These are phyloP conservation scores for Lepidium aucheri DNA, from an alignment of 345 rosid species.

Conservation along the genomic window DNA sequence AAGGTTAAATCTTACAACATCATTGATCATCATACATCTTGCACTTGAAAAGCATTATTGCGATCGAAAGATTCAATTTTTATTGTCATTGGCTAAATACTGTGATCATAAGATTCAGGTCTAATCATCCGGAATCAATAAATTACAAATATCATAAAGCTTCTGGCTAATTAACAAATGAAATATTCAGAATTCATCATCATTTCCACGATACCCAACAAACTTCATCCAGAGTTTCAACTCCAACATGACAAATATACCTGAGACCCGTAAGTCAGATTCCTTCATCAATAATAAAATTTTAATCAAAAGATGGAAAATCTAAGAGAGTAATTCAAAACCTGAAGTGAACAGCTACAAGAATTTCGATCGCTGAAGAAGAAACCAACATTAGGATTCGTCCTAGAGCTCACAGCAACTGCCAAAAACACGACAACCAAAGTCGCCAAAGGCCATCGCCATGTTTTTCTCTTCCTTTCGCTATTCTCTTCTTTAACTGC, in stretches of 20 bases:
- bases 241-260: background rate
- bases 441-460: constrained; percentile 45
- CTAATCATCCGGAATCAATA: background rate
- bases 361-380: constrained; percentile 33
- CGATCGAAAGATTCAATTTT: constrained; percentile 3
- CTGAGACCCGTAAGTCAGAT: background rate
- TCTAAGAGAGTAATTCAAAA: background rate
- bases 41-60: background rate
- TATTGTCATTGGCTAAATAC: background rate
- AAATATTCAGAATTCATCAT: background rate
- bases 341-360: constrained; percentile 55
- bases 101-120: background rate
- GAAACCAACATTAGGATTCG: constrained; percentile 30
- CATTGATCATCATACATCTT: background rate
- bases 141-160: background rate
- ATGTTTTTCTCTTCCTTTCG: constrained; percentile 19
- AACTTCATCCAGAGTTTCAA: background rate
- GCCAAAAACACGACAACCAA: constrained; percentile 40
- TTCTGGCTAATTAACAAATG: background rate
- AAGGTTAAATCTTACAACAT: background rate
- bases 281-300: background rate
- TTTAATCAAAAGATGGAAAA: background rate
- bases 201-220: background rate
- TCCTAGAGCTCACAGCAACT: constrained; percentile 36
- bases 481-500: constrained; percentile 22